Percentiles rank a stretch among this genome's conserved stretches.
Conservation (phyloP, 2,329 filamentous ascomycete species). For the Xylaria sp. region DNA sequence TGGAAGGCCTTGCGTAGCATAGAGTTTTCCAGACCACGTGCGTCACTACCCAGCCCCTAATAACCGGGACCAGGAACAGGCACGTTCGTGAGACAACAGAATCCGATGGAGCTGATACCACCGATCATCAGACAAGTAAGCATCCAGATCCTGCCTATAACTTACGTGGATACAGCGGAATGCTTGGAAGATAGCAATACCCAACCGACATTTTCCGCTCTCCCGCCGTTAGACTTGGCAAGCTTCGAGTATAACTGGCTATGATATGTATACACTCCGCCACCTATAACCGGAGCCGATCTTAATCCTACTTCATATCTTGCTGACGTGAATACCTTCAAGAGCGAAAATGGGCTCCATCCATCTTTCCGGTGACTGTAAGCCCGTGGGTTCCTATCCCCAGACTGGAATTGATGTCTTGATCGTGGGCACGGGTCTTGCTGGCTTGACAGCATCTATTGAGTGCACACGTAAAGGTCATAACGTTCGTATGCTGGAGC, state of each 20-base stretch:
- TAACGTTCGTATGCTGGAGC: constrained; percentile 60
- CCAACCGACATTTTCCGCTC: neutral
- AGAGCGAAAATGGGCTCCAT: constrained; percentile 44
- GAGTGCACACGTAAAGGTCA: constrained; percentile 71
- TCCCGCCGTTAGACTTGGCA: neutral
- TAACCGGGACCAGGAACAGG: neutral
- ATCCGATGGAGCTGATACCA: no score
- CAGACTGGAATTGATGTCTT: constrained; percentile 60
- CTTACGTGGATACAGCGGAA: neutral
- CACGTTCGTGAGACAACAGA: neutral
- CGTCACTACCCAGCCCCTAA: neutral
- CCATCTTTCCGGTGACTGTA: constrained; percentile 51
- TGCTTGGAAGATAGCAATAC: neutral
- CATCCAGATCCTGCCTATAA: neutral
- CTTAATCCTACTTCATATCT: neutral
- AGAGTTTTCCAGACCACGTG: neutral
- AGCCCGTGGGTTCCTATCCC: constrained; percentile 64
- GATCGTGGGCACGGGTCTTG: constrained; percentile 68
- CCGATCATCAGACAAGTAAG: neutral
- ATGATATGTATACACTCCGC: constrained; percentile 13
- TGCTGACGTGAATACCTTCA: neutral
- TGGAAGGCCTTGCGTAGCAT: neutral
- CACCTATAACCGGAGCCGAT: neutral
- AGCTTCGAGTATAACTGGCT: neutral
- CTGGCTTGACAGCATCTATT: constrained; percentile 69